Base-by-base conservation (phyloP, 345 rosid species). In the Cardiospermum halicacabum region DNA sequence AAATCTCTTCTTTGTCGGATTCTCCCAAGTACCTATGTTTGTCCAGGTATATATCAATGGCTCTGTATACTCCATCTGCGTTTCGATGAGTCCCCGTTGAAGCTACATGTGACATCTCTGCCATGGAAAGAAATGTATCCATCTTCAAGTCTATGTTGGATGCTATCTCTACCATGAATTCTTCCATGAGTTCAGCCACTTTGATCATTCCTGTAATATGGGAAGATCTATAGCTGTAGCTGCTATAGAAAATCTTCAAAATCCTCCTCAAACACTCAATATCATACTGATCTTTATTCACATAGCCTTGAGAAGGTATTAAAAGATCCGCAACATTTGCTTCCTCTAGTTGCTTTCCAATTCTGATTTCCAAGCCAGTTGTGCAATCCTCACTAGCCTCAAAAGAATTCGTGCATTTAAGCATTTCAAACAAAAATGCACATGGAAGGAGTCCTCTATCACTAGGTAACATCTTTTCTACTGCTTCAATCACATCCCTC, bases 51-150 rank as follows among this genome's bases (percentile, higher is more conserved):
- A 74, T 68, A 70, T 93, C 87, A 2, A 90, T 72, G 0, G 92
- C 98, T 49, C 74, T 75, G 80, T 90, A 93, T 50, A 86, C 72
- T 61, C 91, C 91, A 68, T 92, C 86, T 0, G 81, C 82, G 53
- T 71, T 86, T 15, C 66, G 73, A 28, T 78, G 60, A 2, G 72
- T 62, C 13, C 82, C 94, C 5, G 68, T 40, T 5, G 89, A 81
- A 43, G 71, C 79, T 39, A 85, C 76, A 53, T 53, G 67, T 8
- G 89, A 75, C 76, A 79, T 78, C 65, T 90, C 84, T 1, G 83
- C 87, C 6, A 88, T 56, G 3, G 70, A 62, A 53, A 77, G 67
- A 72, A 93, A 93, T 2, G 78, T 80, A 50, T 74, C 69, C 11
- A 71, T 65, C 78, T 71, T 75, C 64, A 90, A 69, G 62, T 85